phyloP scores from a whole-genome alignment of 2,329 filamentous ascomycete genomes.

The Cladosporium sp. region DNA sequence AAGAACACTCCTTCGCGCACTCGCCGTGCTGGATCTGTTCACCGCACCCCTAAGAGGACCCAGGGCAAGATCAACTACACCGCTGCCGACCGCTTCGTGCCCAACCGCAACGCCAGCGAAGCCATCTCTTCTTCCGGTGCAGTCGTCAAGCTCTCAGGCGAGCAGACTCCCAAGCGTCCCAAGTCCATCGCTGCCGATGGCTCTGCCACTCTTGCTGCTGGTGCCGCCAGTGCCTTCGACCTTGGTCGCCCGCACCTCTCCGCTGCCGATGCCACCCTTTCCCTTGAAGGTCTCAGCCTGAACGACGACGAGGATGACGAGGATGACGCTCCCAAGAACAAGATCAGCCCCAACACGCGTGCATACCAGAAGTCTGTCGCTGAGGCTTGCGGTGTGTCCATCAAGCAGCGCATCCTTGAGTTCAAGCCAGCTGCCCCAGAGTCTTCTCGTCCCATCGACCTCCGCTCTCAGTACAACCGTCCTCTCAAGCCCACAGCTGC shows the following conservation, averaged over 20 bases:
- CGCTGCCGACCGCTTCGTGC: constrained; percentile 86
- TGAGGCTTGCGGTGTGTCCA: constrained; percentile 84
- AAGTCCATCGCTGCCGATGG: constrained; percentile 70
- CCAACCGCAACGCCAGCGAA: constrained; percentile 87
- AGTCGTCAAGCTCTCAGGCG: constrained; percentile 76
- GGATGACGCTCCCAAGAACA: constrained; percentile 59
- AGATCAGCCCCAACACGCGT: constrained; percentile 80
- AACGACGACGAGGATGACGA: constrained; percentile 67
- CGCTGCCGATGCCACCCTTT: constrained; percentile 59
- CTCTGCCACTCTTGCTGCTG: constrained; percentile 70
- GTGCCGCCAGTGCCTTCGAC: constrained; percentile 67
- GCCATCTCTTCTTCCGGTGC: constrained; percentile 69
- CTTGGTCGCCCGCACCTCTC: constrained; percentile 63
- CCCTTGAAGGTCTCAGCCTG: constrained; percentile 76
- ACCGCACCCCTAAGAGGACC: constrained; percentile 43
- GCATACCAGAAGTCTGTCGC: constrained; percentile 92
- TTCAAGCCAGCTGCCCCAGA: constrained; percentile 99
- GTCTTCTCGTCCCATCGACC: constrained; percentile 96
- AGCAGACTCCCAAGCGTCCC: constrained; percentile 62
- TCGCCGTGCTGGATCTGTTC: constrained; percentile 40
- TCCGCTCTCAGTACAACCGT: constrained; percentile 96
- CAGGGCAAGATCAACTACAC: constrained; percentile 67
- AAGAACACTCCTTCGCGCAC: constrained; percentile 48
- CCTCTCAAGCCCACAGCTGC: constrained; percentile 77
- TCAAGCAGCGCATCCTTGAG: constrained; percentile 92